Base-by-base conservation (phyloP, 345 rosid species). In the Noccaea bulbosa region DNA sequence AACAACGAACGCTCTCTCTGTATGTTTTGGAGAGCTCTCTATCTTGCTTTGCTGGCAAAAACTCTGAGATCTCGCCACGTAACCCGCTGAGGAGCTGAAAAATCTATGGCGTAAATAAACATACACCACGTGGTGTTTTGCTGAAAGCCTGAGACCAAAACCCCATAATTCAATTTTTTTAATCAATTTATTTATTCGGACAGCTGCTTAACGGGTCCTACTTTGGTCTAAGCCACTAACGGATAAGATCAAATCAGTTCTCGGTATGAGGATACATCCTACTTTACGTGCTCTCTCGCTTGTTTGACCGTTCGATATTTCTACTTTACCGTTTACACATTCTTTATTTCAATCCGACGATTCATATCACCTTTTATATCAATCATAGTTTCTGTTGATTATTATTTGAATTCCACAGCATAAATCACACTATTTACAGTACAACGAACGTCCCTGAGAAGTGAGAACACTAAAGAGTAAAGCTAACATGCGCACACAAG, bases 241-340 rank as follows among this genome's bases (percentile, higher is more conserved):
- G 74, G 79, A 75, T 75, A 69, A 75, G 74, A 62, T 68, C 79
- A 63, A 71, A 3, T 40, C 0, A 44, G 44, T 46, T 34, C 63
- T 41, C n/a, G 34, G 30, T 38, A n/a, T 46, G 48, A 11, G 32
- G 27, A 9, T 9, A 51, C 70, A 24, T 38, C 57, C 15, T 24
- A 45, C 34, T 72, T 62, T n/a, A 35, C 69, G 12, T 54, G 48
- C 49, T 62, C 69, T 35, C 27, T 33, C 4, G 12, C 2, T 9
- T 68, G 55, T 60, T 17, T 8, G 6, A 12, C 72, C 72, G 34
- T 68, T 45, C 6, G 63, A 67, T 53, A 7, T 15, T 43, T 11
- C 9, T 9, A 11, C 27, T 64, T 8, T 12, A 24, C 27, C 1
- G 2, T 24, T 24, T 24, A 49, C 15, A 39, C 27, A 15, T 34